Evolutionary conservation across 306 rosid genomes (phyloP).

Genomic region (Rosa multiflora): DNA sequence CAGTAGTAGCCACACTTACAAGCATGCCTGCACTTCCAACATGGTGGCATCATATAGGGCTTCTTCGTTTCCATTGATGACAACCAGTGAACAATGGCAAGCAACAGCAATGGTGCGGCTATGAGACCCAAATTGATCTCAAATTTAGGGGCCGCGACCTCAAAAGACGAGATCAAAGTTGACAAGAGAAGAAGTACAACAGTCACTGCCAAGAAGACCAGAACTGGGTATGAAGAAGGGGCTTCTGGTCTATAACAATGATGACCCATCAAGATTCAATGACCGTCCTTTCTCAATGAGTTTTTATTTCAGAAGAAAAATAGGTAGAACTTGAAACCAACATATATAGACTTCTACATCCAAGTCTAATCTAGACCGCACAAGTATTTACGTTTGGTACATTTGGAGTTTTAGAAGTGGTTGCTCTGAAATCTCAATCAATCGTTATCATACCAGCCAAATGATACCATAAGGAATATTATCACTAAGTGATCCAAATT

Average conservation of each 20-base stretch:
- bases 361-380: slow-evolving; percentile 34
- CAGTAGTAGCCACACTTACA: slow-evolving; percentile 45
- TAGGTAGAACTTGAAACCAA: not conserved
- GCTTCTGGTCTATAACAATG: slow-evolving; percentile 41
- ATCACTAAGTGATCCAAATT: not conserved
- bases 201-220: slow-evolving; percentile 52
- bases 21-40: slow-evolving; percentile 29
- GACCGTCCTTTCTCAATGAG: slow-evolving; percentile 15
- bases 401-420: slow-evolving; percentile 6
- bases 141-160: slow-evolving; percentile 22
- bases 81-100: slow-evolving; percentile 45
- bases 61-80: slow-evolving; percentile 33
- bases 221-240: slow-evolving; percentile 34
- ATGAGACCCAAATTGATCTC: slow-evolving; percentile 45
- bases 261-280: slow-evolving; percentile 43
- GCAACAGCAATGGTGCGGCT: slow-evolving; percentile 33
- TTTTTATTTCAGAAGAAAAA: not conserved
- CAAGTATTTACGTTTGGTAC: slow-evolving; percentile 16
- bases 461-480: not conserved
- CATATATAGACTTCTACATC: not conserved
- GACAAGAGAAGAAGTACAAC: slow-evolving; percentile 27
- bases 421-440: slow-evolving; percentile 13
- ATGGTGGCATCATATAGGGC: slow-evolving; percentile 23
- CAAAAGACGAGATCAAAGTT: slow-evolving; percentile 21
- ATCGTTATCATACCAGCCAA: slow-evolving; percentile 5